Base-by-base conservation (phyloP, 441 rosid genomes). In the Pelargonium fulgidum region DNA sequence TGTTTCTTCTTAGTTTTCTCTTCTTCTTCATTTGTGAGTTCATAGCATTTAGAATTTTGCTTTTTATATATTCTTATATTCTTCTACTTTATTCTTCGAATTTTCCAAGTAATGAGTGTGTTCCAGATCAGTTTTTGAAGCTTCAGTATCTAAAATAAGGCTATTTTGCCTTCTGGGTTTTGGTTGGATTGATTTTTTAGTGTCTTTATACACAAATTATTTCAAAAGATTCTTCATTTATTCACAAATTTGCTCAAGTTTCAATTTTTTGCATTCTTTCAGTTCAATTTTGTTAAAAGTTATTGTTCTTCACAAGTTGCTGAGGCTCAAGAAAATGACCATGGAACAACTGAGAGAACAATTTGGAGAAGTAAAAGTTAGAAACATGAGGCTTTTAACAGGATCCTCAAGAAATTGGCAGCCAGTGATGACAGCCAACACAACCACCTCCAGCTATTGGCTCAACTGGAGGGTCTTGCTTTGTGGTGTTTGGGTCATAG, bases 401-500 rank as follows among this genome's bases (percentile, higher is more conserved):
- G 93, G 85, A 73, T 79, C 82, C 39, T 22, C 85, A 39, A 77
- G 75, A 76, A 78, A 81, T 75, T 81, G 94, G 90, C 87, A 91
- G 70, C 99, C 97, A 68, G 76, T 74, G 24, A 76, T 79, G 79
- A 80, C 82, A 45, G 88, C 73, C 61, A 65, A 87, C 68, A 81
- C 94, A 68, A 84, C 84, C 3, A 20, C 75, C 36, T 61, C 86
- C 8, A 72, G 54, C 66, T 89, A 84, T 79, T 87, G 91, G 92
- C 62, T 82, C 52, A 89, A 84, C 70, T 89, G 94, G 94, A 82
- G 85, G 77, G 82, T 89, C 72, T 76, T 83, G 50, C 72, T 89
- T 62, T 89, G 90, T 79, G 84, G 72, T 45, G 62, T 81, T 33
- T 87, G 87, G 90, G 75, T 87, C 5, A 62, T 79, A 3, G n/a